Evolutionary conservation across 495 filamentous ascomycete species (phyloP).

Genomic region (Neurospora sp.): DNA sequence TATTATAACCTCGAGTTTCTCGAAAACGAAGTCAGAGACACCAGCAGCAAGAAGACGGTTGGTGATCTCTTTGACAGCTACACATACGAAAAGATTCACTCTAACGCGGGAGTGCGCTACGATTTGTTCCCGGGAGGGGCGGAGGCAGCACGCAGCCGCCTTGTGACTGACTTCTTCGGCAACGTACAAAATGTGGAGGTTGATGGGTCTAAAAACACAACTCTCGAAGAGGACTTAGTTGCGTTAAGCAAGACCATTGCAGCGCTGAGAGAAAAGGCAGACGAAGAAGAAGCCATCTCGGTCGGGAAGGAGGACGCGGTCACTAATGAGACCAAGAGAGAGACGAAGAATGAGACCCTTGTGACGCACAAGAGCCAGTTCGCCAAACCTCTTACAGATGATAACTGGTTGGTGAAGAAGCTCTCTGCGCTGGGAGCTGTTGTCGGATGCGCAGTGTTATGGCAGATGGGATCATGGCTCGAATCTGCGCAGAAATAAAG

Average conservation of each 20-base stretch:
- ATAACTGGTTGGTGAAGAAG: slow-evolving; percentile 62
- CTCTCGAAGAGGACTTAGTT: slow-evolving; percentile 66
- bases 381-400: slow-evolving; percentile 55
- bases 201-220: slow-evolving; percentile 46
- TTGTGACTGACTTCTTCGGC: slow-evolving; percentile 94
- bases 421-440: slow-evolving; percentile 53
- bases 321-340: slow-evolving; percentile 26
- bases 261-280: slow-evolving; percentile 44
- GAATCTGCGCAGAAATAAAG: slow-evolving; percentile 21
- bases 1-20: slow-evolving; percentile 98
- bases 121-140: slow-evolving; percentile 82
- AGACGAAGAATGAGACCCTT: slow-evolving; percentile 16
- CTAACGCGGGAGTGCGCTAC: slow-evolving; percentile 82
- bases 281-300: slow-evolving; percentile 26
- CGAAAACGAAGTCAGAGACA: slow-evolving; percentile 76
- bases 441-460: slow-evolving; percentile 56
- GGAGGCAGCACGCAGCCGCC: slow-evolving; percentile 56
- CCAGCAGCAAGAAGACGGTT: slow-evolving; percentile 72
- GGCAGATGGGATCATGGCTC: slow-evolving; percentile 50
- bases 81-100: slow-evolving; percentile 89
- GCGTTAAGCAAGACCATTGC: slow-evolving; percentile 52
- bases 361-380: slow-evolving; percentile 28
- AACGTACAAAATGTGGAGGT: slow-evolving; percentile 97
- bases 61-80: slow-evolving; percentile 95
- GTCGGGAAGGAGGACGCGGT: slow-evolving; percentile 18